Base-by-base conservation (phyloP, 306 rosid genomes). In the Citrullus amarus region DNA sequence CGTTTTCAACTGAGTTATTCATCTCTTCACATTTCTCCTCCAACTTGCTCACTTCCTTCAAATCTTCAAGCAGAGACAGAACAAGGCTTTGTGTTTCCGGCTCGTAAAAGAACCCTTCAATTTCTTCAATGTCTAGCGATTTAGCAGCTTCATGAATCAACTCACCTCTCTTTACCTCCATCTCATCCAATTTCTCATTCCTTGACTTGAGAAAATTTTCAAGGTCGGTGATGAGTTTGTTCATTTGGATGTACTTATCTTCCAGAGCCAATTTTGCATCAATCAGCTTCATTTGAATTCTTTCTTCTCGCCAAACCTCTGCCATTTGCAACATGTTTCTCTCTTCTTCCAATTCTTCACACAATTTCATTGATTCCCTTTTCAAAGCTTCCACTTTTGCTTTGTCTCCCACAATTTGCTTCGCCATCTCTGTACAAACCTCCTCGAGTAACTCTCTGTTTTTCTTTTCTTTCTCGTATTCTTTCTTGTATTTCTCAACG, bases 281-380 rank as follows among this genome's bases (percentile, higher is more conserved):
- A 2, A 14, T 28, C 60, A 92, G 63, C 88, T 89, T 92, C 97
- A 90, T 87, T 80, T 89, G 96, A 60, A 82, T 83, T 7, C 84
- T 88, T 74, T 89, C 97, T 83, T 92, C 96, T 12, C 97, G 96
- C 92, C 86, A 89, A 58, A 76, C 81, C 76, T 89, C 88, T 6
- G 87, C 86, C 81, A 88, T 81, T 83, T 84, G 86, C 78, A 85
- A 53, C 97, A 88, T 90, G 56, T 83, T 82, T 80, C 89, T 87
- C 83, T 92, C 97, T 81, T 92, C 91, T 69, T 85, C 92, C 59
- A 84, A 46, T 82, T 89, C 93, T 66, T 81, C 81, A 2, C 70
- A 48, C 44, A 83, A 4, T 68, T 83, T 81, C 74, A 79, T 58
- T 8, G 81, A 84, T 28, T 89, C 88, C 13, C 57, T 84, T 68